A percentile compares a stretch with the other conserved stretches of the same genome.
Evolutionary conservation across 305 asterid genomes (phyloP).

Genomic region (Petunia hybrid): DNA sequence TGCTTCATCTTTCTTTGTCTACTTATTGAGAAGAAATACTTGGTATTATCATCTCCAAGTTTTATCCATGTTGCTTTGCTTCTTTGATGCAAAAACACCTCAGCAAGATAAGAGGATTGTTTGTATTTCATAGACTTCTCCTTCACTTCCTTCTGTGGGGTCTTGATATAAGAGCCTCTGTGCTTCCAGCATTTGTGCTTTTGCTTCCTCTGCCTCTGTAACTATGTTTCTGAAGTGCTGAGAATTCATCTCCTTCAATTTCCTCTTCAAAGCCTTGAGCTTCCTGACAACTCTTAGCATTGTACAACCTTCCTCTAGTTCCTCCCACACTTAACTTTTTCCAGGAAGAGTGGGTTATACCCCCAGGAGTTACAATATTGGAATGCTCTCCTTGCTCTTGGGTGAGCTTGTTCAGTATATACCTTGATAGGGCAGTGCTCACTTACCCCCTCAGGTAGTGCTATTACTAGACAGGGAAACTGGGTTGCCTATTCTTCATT

Average conservation of each 20-base stretch:
- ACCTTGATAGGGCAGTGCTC: background rate
- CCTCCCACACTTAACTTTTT: too few relatives aligned
- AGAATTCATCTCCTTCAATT: too few relatives aligned
- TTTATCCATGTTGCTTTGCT: background rate
- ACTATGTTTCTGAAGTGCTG: background rate
- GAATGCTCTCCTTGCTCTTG: background rate
- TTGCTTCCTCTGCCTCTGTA: background rate
- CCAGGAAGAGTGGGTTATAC: too few relatives aligned
- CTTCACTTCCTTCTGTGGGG: background rate
- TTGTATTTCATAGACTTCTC: background rate
- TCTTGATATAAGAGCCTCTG: too few relatives aligned
- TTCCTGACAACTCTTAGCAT: too few relatives aligned
- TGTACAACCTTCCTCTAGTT: background rate
- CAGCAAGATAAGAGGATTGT: background rate
- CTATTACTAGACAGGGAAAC: background rate
- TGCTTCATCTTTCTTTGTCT: too few relatives aligned
- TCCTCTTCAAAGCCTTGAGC: too few relatives aligned
- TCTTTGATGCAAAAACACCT: too few relatives aligned
- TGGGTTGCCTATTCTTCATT: background rate
- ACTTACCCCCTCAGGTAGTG: background rate
- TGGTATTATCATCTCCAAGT: background rate
- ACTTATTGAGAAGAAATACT: too few relatives aligned
- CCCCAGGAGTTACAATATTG: background rate
- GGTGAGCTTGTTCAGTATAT: too few relatives aligned
- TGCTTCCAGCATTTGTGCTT: background rate